Base-by-base conservation (phyloP, 257 asterid genomes). In the Avicennia marina region DNA sequence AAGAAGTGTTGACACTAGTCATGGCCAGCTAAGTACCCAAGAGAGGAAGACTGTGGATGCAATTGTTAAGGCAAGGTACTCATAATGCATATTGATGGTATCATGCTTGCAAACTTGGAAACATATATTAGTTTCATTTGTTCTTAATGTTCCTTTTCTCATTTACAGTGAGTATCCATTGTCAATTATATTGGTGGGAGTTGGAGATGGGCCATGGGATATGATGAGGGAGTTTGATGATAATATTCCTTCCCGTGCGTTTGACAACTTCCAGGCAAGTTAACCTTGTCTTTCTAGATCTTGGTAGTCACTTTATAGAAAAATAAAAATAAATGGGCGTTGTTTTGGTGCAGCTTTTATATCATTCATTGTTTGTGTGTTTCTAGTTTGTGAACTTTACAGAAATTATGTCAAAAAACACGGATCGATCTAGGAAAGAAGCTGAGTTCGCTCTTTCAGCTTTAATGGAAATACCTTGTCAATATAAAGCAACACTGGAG, bases 171-270 rank as follows among this genome's bases (percentile, higher is more conserved):
- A 86, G 67, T 86, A 83, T 58, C 95, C 97, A 15, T 66, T 89
- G 65, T 89, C 97, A 27, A 89, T 89, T 65, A 41, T 89, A 54
- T 73, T 89, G 69, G 95, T 89, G 58, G 97, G 95, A 36, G 97
- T 89, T 68, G 97, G 97, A 27, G 95, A 85, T 58, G 97, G 97
- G 50, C 97, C 97, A 0, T 89, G 97, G 97, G 97, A 89, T 66
- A 89, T 86, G 94, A 89, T 89, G 97, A 81, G 63, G 73, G 95
- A 89, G 62, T 89, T 89, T 52, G 97, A 89, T 64, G 97, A 89
- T 50, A 89, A 89, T 58, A 89, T 89, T 59, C 96, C 95, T 60
- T 78, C 95, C 73, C 91, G 97, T 11, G 89, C 83, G 43, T 89
- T 89, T 2, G 97, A 89, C 69, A 89, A 89, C 78, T 89, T 89